phyloP scores from a whole-genome alignment of 805 yeast genomes.

The Pichia ethanolica region DNA sequence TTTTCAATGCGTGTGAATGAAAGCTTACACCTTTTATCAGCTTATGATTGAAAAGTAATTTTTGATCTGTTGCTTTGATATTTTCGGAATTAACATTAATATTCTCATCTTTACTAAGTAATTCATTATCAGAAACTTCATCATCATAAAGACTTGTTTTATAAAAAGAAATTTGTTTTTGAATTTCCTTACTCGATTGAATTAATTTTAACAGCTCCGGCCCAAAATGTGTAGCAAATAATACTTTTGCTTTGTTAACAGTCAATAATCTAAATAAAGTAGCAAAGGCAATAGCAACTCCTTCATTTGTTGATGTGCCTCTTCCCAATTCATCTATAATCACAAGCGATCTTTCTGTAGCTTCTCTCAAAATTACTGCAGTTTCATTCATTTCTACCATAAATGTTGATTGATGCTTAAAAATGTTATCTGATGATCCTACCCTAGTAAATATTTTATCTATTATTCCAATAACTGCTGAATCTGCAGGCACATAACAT shows the following conservation, averaged over 20 bases:
- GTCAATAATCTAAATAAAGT: constrained; percentile 49
- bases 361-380: constrained; percentile 54
- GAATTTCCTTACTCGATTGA: constrained; percentile 21
- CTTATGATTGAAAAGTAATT: constrained; percentile 44
- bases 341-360: constrained; percentile 63
- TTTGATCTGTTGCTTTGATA: constrained; percentile 18
- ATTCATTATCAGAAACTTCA: not conserved
- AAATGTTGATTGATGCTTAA: constrained; percentile 76
- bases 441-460: constrained; percentile 75
- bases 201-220: constrained; percentile 41
- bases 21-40: constrained; percentile 61
- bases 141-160: constrained; percentile 16
- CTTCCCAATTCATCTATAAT: constrained; percentile 85
- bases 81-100: not conserved
- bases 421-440: constrained; percentile 79
- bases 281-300: constrained; percentile 78
- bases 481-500: constrained; percentile 59
- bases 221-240: constrained; percentile 90
- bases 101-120: too few relatives aligned
- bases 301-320: constrained; percentile 82
- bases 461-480: constrained; percentile 61
- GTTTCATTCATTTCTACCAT: constrained; percentile 93
- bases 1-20: constrained; percentile 68
- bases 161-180: constrained; percentile 19
- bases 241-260: constrained; percentile 54